Conservation (phyloP, 306 rosid genomes). For the Vicia sativa region DNA sequence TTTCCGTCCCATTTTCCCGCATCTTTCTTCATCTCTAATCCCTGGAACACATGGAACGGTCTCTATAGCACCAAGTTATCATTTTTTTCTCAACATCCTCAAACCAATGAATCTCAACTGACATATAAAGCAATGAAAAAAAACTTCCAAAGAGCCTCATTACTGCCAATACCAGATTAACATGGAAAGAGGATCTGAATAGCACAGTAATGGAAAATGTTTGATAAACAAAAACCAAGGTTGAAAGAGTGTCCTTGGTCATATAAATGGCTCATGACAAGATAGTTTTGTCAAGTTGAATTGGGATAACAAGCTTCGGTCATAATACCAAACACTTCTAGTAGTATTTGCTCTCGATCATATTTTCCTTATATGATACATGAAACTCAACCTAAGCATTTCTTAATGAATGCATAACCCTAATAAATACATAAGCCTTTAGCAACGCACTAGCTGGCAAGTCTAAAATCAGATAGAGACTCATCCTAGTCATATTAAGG, state of each 20-base stretch:
- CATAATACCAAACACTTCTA: slow-evolving; percentile 4
- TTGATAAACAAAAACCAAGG: not conserved
- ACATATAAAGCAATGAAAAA: slow-evolving; percentile 54
- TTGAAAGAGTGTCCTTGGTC: slow-evolving; percentile 23
- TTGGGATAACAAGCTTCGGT: not conserved
- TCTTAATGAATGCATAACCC: slow-evolving; percentile 16
- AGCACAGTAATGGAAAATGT: not conserved
- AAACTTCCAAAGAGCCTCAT: slow-evolving; percentile 52
- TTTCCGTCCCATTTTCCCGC: slow-evolving; percentile 46
- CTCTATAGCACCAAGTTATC: not conserved
- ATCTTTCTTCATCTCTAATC: slow-evolving; percentile 52
- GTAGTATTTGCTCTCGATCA: not conserved
- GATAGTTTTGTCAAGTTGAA: not conserved
- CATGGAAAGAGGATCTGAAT: slow-evolving; percentile 4
- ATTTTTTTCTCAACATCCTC: slow-evolving; percentile 55
- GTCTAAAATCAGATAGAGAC: slow-evolving; percentile 23
- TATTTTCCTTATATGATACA: slow-evolving; percentile 13
- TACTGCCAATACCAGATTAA: slow-evolving; percentile 42
- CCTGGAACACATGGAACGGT: not conserved
- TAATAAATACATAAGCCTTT: slow-evolving; percentile 15
- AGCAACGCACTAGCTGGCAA: not conserved
- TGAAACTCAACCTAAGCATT: slow-evolving; percentile 26
- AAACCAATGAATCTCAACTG: slow-evolving; percentile 53
- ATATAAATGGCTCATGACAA: slow-evolving; percentile 14
- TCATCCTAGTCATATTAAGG: slow-evolving; percentile 15